A percentile compares a stretch with the other conserved stretches of the same genome.
Evolutionary conservation across 2,329 filamentous ascomycete genomes (phyloP).

Genomic region (Coniochaeta sp.): DNA sequence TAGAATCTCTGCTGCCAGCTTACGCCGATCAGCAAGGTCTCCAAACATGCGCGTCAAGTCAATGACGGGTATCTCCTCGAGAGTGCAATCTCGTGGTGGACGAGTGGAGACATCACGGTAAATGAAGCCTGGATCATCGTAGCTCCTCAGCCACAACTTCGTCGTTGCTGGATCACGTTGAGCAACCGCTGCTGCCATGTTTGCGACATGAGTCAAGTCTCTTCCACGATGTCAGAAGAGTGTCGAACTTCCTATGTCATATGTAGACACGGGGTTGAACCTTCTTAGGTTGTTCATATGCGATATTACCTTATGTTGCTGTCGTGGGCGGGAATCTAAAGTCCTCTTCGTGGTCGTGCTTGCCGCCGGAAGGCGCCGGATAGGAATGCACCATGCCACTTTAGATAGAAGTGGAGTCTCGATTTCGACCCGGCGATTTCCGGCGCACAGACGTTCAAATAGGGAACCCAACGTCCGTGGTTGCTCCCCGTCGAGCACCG

Average conservation of each 20-base stretch:
- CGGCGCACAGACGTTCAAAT: neutral
- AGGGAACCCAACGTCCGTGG: neutral
- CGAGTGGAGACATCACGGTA: neutral
- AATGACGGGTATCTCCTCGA: conserved; percentile 1
- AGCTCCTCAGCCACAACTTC: conserved; percentile 1
- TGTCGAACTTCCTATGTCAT: neutral
- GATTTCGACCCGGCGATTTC: neutral
- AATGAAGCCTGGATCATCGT: neutral
- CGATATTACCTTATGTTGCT: neutral
- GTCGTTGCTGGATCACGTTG: neutral
- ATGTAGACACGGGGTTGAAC: neutral
- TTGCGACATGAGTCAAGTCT: neutral
- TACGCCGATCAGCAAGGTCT: neutral
- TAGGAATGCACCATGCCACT: neutral
- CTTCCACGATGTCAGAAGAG: neutral
- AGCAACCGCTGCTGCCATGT: neutral
- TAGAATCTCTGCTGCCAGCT: neutral
- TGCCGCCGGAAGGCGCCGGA: neutral
- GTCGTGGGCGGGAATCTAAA: neutral
- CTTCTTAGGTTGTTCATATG: too few species aligned
- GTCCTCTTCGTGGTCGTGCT: neutral
- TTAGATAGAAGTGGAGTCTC: neutral
- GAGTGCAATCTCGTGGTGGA: neutral
- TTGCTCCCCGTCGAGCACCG: neutral
- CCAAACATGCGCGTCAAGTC: neutral